Percentiles rank a stretch among this genome's conserved stretches.
Conservation (phyloP, 108 stramenopile species). For the Nitzschia sp. region DNA sequence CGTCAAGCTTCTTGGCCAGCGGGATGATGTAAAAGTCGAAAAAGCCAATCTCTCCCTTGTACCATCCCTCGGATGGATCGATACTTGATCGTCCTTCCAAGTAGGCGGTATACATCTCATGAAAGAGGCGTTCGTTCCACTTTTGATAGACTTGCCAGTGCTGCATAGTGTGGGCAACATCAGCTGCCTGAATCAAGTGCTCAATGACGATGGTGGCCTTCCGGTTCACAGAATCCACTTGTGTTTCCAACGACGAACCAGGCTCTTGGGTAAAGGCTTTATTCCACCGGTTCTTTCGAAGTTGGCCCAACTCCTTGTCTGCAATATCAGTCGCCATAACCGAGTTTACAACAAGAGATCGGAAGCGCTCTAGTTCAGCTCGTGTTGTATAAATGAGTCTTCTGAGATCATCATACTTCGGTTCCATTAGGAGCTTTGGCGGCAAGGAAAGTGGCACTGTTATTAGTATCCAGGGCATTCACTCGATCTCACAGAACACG, state of each 20-base stretch:
- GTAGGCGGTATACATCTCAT: conserved; percentile 9
- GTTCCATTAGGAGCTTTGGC: conserved; percentile 26
- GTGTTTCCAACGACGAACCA: background rate
- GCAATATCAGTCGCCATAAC: conserved; percentile 19
- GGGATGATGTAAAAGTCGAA: conserved; percentile 4
- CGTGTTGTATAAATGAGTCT: background rate
- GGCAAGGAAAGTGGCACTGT: background rate
- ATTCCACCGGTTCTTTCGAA: conserved; percentile 16
- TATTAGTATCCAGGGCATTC: background rate
- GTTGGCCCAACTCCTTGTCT: conserved; percentile 2
- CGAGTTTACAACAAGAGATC: conserved; percentile 7
- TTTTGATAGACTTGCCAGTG: background rate
- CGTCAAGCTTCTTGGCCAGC: background rate
- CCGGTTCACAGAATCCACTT: background rate
- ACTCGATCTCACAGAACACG: background rate
- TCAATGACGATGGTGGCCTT: conserved; percentile 4
- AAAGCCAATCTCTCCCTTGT: conserved; percentile 16
- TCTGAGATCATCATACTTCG: conserved; percentile 28
- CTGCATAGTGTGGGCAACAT: conserved; percentile 10
- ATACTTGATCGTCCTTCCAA: background rate
- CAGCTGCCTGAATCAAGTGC: conserved; percentile 2
- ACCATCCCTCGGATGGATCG: conserved; percentile 14
- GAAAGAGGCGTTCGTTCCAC: conserved; percentile 11
- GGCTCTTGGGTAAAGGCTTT: conserved; percentile 8
- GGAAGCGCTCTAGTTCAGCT: background rate